Conservation (phyloP, 2,329 filamentous ascomycete species). For the Spiromastix sp. region DNA sequence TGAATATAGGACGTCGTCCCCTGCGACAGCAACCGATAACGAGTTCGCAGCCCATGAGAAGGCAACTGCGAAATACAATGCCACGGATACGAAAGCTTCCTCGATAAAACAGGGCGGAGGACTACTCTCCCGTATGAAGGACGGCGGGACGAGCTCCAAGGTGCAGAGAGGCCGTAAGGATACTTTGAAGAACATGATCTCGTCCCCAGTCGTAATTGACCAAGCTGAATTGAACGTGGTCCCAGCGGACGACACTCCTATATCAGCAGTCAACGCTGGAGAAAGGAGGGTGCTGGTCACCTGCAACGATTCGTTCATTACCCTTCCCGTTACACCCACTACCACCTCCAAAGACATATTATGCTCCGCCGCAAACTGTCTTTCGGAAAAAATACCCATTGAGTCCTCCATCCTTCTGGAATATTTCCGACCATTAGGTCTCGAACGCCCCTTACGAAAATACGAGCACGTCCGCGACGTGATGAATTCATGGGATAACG, state of each 20-base stretch:
- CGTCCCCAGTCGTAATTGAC: slow-evolving; percentile 13
- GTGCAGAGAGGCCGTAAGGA: slow-evolving; percentile 5
- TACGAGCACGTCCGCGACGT: slow-evolving; percentile 83
- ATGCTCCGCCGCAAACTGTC: slow-evolving; percentile 51
- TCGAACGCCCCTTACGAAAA: slow-evolving; percentile 71
- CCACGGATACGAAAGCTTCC: neutral
- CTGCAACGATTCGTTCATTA: slow-evolving; percentile 58
- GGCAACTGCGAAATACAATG: slow-evolving; percentile 3
- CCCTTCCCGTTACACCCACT: slow-evolving; percentile 60
- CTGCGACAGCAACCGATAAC: slow-evolving; percentile 8
- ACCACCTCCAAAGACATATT: slow-evolving; percentile 69
- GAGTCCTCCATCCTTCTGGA: slow-evolving; percentile 64
- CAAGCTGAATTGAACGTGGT: slow-evolving; percentile 17
- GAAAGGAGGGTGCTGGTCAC: slow-evolving; percentile 65
- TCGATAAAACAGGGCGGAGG: slow-evolving; percentile 6
- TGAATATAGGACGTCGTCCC: neutral
- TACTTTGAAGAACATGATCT: slow-evolving; percentile 15
- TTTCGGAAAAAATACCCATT: slow-evolving; percentile 55
- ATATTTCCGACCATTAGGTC: slow-evolving; percentile 60
- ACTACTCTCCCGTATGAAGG: slow-evolving; percentile 9
- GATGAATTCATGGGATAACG: slow-evolving; percentile 85
- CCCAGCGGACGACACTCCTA: slow-evolving; percentile 60
- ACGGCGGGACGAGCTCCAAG: slow-evolving; percentile 5
- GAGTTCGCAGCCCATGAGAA: slow-evolving; percentile 10
- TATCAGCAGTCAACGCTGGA: slow-evolving; percentile 69